Conservation (phyloP, 306 rosid species). For the Inga laurina region DNA sequence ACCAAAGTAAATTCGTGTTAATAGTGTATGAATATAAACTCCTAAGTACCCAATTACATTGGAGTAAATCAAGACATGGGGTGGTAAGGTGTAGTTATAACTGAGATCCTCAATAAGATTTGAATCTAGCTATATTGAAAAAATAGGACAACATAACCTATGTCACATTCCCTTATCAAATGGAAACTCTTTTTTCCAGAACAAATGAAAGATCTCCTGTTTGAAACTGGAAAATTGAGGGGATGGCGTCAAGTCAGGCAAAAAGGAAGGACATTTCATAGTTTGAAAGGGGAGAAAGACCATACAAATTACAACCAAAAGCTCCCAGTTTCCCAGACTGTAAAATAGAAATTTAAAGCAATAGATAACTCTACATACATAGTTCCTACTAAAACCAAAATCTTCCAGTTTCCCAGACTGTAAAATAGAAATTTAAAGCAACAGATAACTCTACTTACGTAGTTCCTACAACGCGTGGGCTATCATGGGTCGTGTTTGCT, state of each 20-base stretch:
- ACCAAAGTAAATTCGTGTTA: conserved; percentile 10
- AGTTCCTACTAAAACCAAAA: background rate
- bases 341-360: no score
- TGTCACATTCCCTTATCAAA: background rate
- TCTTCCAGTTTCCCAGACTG: background rate
- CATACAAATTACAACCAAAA: background rate
- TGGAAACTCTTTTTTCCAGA: background rate
- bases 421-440: background rate
- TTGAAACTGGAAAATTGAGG: conserved; percentile 3
- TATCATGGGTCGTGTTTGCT: conserved; percentile 75
- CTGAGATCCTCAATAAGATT: background rate
- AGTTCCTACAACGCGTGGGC: conserved; percentile 98
- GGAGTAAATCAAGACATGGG: background rate
- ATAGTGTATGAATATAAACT: conserved; percentile 3
- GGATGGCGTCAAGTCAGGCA: background rate
- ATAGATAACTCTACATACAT: no score
- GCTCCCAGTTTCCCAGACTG: no score
- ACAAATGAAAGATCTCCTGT: background rate
- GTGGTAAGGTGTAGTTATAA: background rate
- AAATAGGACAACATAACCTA: background rate
- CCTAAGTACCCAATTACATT: background rate
- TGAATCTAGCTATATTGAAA: background rate
- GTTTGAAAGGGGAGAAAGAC: background rate
- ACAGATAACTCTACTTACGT: conserved; percentile 48
- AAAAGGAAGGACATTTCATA: background rate